Evolutionary conservation across 176 grass and related monocot genomes (phyloP).

Genomic region (Phoenix roebelenii): DNA sequence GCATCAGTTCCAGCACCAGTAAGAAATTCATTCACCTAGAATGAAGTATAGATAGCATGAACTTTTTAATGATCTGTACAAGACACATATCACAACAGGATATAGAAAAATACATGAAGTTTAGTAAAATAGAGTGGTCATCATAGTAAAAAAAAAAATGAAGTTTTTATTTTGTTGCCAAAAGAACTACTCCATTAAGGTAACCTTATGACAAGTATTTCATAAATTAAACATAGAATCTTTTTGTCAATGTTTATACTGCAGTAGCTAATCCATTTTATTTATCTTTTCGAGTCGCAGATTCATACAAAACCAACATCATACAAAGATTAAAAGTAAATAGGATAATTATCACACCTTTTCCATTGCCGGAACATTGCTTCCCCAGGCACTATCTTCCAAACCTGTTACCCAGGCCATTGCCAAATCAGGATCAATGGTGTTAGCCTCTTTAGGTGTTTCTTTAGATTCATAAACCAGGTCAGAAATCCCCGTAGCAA

Average conservation of each 20-base stretch:
- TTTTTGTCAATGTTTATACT: no score
- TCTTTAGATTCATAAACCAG: conserved; percentile 89
- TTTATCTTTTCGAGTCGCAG: neutral
- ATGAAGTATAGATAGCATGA: neutral
- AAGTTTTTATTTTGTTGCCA: no score
- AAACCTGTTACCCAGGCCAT: conserved; percentile 99
- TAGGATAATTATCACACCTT: conserved; percentile 48
- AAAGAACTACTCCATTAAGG: no score
- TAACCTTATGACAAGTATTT: no score
- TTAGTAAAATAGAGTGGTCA: no score
- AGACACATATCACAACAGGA: no score
- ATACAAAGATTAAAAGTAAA: conserved; percentile 3
- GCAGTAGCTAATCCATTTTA: no score
- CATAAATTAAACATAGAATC: no score
- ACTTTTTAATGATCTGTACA: no score
- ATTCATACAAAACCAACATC: conserved; percentile 1
- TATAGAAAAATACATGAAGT: no score
- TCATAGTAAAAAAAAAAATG: no score
- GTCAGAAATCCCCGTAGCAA: conserved; percentile 95
- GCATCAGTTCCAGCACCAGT: conserved; percentile 98
- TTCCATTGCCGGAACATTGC: conserved; percentile 80
- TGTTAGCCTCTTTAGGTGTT: conserved; percentile 44
- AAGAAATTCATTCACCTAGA: conserved; percentile 97
- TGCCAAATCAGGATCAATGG: conserved; percentile 92
- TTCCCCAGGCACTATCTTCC: conserved; percentile 77